Evolutionary conservation across 257 asterid species (phyloP), one percentile per base, ranked within the genome.

Genomic region (Solanum peruvianum): DNA sequence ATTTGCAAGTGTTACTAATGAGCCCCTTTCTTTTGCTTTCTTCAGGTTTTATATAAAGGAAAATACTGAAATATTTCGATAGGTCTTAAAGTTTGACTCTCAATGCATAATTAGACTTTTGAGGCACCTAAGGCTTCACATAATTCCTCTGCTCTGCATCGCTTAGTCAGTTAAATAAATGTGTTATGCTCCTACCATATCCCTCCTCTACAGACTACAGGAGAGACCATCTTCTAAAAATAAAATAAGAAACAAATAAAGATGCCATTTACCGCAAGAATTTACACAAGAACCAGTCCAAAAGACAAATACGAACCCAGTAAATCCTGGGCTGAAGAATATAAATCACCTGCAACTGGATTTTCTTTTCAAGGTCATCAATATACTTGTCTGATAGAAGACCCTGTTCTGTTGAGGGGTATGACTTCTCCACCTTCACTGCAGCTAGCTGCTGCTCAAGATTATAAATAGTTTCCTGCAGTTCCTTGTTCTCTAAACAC

Each of bases 401-500:
- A 86, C 88, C 42, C 72, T 92, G 93, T 85, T 90, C 94, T 69
- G 94, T 91, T 62, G 91, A 60, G 42, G 89, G 80, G 76, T 89
- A 86, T 83, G 81, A 80, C 83, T 90, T 93, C 86, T 87, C 95
- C 86, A 91, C 85, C 35, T 92, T 62, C 73, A 89, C 90, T 78
- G 92, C 89, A 77, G 93, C 94, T 71, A 95, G 91, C 91, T 94
- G 95, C 88, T 92, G 94, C 92, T 97, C 98, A 90, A 97, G 90
- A 76, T 23, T 87, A 91, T 83, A 69, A 87, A 92, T 88, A 88
- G 84, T 94, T 86, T 94, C 98, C 85, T 88, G 91, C 86, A 95
- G 89, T 86, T 94, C 99, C 91, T 90, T 91, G 92, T 90, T 95
- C 90, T 95, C 98, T 47, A 91, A 92, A 88, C 93, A 93, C 98